These are phyloP conservation scores for Phialemoniopsis sp. DNA, from an alignment of 2,329 filamentous ascomycete genomes.

Conservation along the genomic window DNA sequence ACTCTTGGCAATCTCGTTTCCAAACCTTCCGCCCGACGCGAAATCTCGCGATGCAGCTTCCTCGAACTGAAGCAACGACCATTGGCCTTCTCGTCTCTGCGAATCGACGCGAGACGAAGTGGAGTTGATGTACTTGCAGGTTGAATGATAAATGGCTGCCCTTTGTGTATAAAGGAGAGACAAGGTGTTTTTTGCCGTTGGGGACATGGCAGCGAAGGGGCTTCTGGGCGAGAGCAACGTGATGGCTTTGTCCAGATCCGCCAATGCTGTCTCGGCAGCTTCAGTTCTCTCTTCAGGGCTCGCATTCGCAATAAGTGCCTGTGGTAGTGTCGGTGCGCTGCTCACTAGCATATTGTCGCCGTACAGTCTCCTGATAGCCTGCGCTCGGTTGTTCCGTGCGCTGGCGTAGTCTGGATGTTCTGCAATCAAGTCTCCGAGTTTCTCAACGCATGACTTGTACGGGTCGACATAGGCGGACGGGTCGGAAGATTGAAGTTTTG, in stretches of 20 bases:
- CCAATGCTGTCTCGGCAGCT: conserved; percentile 36
- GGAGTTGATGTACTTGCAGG: conserved; percentile 36
- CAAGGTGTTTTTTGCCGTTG: conserved; percentile 61
- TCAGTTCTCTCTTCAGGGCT: conserved; percentile 16
- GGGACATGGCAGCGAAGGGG: conserved; percentile 51
- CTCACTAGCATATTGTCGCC: conserved; percentile 54
- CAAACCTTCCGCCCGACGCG: conserved; percentile 59
- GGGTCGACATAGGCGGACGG: conserved; percentile 32
- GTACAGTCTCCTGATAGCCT: conserved; percentile 58
- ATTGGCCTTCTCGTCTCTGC: conserved; percentile 38
- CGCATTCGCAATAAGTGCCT: conserved; percentile 34
- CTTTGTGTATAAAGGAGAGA: conserved; percentile 70
- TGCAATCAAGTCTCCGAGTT: conserved; percentile 52
- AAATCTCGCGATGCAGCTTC: conserved; percentile 60
- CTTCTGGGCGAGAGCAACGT: conserved; percentile 50
- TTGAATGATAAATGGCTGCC: conserved; percentile 59
- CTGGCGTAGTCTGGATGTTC: conserved; percentile 64
- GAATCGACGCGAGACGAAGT: conserved; percentile 34
- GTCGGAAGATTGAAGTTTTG: not conserved
- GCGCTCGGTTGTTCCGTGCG: conserved; percentile 70
- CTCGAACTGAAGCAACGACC: conserved; percentile 54
- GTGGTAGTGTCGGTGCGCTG: conserved; percentile 25
- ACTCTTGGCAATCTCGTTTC: conserved; percentile 61
- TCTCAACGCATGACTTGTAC: conserved; percentile 42
- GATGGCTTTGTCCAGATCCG: conserved; percentile 56